Conservation (phyloP, 441 rosid species). For the Croton laevigatus region DNA sequence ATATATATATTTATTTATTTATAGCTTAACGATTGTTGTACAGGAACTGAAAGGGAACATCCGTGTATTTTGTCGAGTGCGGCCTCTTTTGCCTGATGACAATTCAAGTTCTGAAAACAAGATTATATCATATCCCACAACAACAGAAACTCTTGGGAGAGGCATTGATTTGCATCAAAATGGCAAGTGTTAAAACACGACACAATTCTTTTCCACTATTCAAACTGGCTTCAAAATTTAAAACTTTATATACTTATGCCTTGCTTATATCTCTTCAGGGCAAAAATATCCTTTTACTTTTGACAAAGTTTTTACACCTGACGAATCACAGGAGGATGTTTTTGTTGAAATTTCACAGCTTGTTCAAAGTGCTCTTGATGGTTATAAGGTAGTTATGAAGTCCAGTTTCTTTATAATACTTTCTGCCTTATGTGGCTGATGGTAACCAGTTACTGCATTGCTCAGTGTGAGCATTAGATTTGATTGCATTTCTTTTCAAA, state of each 20-base stretch:
- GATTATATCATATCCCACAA: conserved; percentile 63
- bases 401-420: conserved; percentile 3
- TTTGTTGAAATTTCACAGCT: conserved; percentile 92
- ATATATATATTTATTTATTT: no score
- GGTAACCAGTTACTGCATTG: not conserved
- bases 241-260: conserved; percentile 6
- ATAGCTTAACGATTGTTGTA: conserved; percentile 13
- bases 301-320: conserved; percentile 82
- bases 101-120: conserved; percentile 51
- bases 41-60: conserved; percentile 98
- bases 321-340: conserved; percentile 82
- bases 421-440: not conserved
- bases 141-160: conserved; percentile 69
- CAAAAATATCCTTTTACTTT: conserved; percentile 82
- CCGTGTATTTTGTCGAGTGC: conserved; percentile 94
- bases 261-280: conserved; percentile 37
- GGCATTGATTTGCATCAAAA: conserved; percentile 78
- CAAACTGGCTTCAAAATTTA: conserved; percentile 3
- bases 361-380: conserved; percentile 97
- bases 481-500: not conserved
- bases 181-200: conserved; percentile 45
- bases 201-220: not conserved
- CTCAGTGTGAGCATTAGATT: not conserved
- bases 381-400: conserved; percentile 66
- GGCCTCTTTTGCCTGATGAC: conserved; percentile 79